Evolutionary conservation across 495 filamentous ascomycete species (phyloP), one percentile per base, ranked within the genome.

Genomic region (Penicillium crystallinum): DNA sequence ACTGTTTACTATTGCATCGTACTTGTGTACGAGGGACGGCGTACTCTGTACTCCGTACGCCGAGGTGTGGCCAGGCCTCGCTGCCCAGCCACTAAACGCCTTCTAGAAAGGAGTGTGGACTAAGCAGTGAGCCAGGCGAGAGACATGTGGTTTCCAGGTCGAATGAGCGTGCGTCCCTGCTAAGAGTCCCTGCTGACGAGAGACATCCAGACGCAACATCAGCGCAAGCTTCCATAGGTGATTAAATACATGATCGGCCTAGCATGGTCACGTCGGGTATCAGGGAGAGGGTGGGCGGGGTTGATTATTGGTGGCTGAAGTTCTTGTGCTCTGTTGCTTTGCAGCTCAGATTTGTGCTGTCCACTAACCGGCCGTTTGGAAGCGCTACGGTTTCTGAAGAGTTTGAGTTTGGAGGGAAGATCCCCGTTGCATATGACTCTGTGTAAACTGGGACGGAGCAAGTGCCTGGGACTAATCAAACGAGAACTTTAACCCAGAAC

Each of bases 241-340:
- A 27, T 27, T 27, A 17, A 15, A 36, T 37, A 30, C 25, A 52
- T 57, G 58, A 61, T 61, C 55, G 48, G 46, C 59, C 53, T 54
- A 34, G 53, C 56, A 56, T 62, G 49, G 59, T 49, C 35, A 47
- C 51, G 46, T 52, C 43, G 34, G 22, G 12, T 33, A 15, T 23
- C 17, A 34, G 19, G 12, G 9, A 31, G 42, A 37, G 27, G 54
- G 57, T 47, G 42, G 52, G 52, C 38, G 34, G 52, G 10, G 30
- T 30, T 14, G 17, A 6, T 29, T 0, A 39, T 35, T 45, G 45
- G 31, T 48, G 54, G 49, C 4, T 45, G 22, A 23, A 31, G 35
- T 37, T 25, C 23, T 59, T 33, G 33, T 44, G 29, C 17, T 21
- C 17, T n/a, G 15, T 15, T 11, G 14, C 14, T 36, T 27, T n/a